Percentiles rank a stretch among this genome's conserved stretches.
Conservation (phyloP, 192 early-diverging fungal species). For the Backusella mclennaniae region DNA sequence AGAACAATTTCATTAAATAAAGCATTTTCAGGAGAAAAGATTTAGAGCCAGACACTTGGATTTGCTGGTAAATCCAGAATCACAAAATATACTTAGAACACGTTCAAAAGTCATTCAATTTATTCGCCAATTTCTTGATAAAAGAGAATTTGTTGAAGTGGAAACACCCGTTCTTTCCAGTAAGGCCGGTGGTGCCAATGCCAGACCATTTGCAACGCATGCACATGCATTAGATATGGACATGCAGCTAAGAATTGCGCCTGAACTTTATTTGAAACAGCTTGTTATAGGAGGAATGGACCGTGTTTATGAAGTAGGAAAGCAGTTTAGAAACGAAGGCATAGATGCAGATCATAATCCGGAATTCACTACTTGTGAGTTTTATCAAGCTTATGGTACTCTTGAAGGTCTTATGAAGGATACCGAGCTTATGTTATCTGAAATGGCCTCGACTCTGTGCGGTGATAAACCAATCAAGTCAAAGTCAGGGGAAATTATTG, state of each 20-base stretch:
- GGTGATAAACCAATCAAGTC: slow-evolving; percentile 25
- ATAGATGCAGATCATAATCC: slow-evolving; percentile 88
- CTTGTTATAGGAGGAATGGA: slow-evolving; percentile 85
- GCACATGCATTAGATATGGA: slow-evolving; percentile 63
- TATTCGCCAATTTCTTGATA: slow-evolving; percentile 64
- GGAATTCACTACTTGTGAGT: slow-evolving; percentile 90
- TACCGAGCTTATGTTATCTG: slow-evolving; percentile 68
- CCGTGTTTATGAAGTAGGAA: slow-evolving; percentile 85
- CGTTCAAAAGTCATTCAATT: slow-evolving; percentile 59
- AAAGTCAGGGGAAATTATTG: slow-evolving; percentile 24
- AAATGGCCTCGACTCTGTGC: slow-evolving; percentile 35
- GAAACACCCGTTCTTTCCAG: slow-evolving; percentile 81
- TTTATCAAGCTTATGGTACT: slow-evolving; percentile 79
- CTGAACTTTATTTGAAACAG: slow-evolving; percentile 87
- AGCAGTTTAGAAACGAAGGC: slow-evolving; percentile 90
- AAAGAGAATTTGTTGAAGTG: slow-evolving; percentile 72
- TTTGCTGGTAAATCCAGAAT: slow-evolving; percentile 66
- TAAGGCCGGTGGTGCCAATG: slow-evolving; percentile 78
- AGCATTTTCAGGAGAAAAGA: slow-evolving; percentile 49
- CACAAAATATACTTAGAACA: slow-evolving; percentile 49
- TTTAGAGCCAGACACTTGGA: slow-evolving; percentile 74
- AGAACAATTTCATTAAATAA: not conserved
- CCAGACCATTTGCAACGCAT: slow-evolving; percentile 74
- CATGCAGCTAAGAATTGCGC: slow-evolving; percentile 78
- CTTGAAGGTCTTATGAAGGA: slow-evolving; percentile 64